Base-by-base conservation (phyloP, 2,329 filamentous ascomycete genomes). In the Aspergillus thermomutatus region DNA sequence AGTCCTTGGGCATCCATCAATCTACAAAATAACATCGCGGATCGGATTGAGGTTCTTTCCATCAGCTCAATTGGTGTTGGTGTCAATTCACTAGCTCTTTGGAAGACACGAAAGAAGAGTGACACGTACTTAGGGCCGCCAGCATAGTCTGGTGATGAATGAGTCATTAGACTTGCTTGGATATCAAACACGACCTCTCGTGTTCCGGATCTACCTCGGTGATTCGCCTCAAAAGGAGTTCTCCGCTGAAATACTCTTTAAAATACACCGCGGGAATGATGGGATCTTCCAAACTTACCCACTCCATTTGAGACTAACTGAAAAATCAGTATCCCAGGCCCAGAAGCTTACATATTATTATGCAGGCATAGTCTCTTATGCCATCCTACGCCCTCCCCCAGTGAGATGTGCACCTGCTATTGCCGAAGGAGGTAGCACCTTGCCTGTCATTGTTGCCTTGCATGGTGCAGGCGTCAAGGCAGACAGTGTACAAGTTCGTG, bases 381-480 rank as follows among this genome's bases (percentile, higher is more conserved):
- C 82, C 10, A 80, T 85, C 58, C 69, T 86, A 41, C 75, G 81
- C n/a, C 76, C 83, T 26, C 83, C 83, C 9, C 77, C 80, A 0
- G 60, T 64, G 40, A 75, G 77, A 55, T 71, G 71, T 17, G 67
- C 67, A 4, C 43, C 31, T 41, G 48, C 50, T 25, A 41, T 25
- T 47, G 7, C 25, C 3, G 61, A 65, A 14, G 54, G 57, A 8
- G 65, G n/a, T 7, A 46, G n/a, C 10, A 9, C 60, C 2, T 60
- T 82, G 9, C 82, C 83, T 5, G 65, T 86, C 3, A 67, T 85
- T 14, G 60, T 86, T 21, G 72, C 69, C 27, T 69, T 85, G 17
- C 83, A 86, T 68, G 83, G 83, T 11, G 83, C 83, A 31, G 83
- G 83, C 0, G 68, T 85, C 10, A 82, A 85, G 59, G 82, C 79